These are phyloP conservation scores for Chiua virens DNA, from an alignment of 768 basidiomycete species.

Conservation along the genomic window DNA sequence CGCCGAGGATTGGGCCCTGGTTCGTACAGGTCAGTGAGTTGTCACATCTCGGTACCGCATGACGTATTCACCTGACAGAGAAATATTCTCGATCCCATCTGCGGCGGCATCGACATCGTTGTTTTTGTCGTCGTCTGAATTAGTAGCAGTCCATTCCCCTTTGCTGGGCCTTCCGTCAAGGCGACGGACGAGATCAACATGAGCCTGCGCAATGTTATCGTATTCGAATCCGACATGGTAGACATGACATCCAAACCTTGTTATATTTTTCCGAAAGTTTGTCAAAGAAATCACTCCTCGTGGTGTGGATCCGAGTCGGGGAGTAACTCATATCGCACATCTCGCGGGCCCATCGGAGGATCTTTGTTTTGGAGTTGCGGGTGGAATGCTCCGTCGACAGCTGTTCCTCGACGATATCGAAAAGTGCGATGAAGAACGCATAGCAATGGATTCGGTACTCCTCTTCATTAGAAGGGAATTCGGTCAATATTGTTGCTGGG, in stretches of 20 bases:
- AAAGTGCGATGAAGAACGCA: conserved; percentile 3
- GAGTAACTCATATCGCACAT: background rate
- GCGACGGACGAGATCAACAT: too few relatives aligned
- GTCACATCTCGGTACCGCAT: too few relatives aligned
- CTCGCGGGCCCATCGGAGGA: background rate
- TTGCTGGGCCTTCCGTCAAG: too few relatives aligned
- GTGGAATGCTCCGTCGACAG: background rate
- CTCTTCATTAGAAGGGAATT: accelerated
- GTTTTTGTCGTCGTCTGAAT: too few relatives aligned
- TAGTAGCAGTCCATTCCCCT: too few relatives aligned
- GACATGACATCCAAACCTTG: background rate
- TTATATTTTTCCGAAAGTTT: background rate
- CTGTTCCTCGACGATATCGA: background rate
- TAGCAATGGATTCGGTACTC: background rate
- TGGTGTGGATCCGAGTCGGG: background rate
- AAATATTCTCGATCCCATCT: too few relatives aligned
- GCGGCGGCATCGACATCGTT: too few relatives aligned
- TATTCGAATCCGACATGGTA: too few relatives aligned
- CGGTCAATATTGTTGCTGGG: background rate
- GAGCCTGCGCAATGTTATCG: too few relatives aligned
- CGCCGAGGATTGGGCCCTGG: too few relatives aligned
- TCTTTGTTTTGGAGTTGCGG: background rate
- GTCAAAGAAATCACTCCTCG: background rate
- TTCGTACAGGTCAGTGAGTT: too few relatives aligned
- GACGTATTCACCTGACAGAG: too few relatives aligned